Evolutionary conservation across 192 early-diverging fungal genomes (phyloP).

Genomic region (Coemansia sp.): DNA sequence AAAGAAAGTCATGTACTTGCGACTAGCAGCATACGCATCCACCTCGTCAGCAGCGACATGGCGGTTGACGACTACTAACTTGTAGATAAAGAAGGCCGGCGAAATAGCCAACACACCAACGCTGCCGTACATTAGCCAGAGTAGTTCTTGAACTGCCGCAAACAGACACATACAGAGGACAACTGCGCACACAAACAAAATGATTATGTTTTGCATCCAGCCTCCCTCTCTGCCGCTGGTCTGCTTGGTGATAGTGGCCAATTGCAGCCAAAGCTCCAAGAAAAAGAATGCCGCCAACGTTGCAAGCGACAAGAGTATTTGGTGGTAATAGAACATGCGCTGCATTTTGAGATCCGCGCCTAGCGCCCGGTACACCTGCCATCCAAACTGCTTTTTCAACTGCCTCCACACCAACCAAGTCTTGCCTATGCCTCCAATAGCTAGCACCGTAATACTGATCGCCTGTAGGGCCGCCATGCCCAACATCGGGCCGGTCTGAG

Average conservation of each 20-base stretch:
- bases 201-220: constrained; percentile 18
- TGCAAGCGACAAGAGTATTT: constrained; percentile 33
- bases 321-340: constrained; percentile 48
- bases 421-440: constrained; percentile 23
- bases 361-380: constrained; percentile 49
- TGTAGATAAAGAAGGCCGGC: constrained; percentile 39
- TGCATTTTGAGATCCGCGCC: constrained; percentile 49
- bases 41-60: background rate
- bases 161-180: constrained; percentile 25
- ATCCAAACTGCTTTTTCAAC: constrained; percentile 52
- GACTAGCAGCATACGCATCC: constrained; percentile 4
- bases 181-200: constrained; percentile 10
- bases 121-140: constrained; percentile 35
- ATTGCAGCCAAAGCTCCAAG: constrained; percentile 49
- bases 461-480: constrained; percentile 22
- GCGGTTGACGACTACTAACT: constrained; percentile 32
- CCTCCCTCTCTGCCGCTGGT: constrained; percentile 7
- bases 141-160: constrained; percentile 33
- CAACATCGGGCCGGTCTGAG: constrained; percentile 13
- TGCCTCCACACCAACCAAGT: constrained; percentile 20
- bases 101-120: constrained; percentile 8
- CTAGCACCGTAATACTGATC: constrained; percentile 16
- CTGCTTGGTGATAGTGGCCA: constrained; percentile 53
- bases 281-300: constrained; percentile 39
- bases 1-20: constrained; percentile 25